Evolutionary conservation across 225 moss, liverwort and hornwort genomes (phyloP), one percentile per base, ranked within the genome.

Genomic region (Polytrichum formosum): DNA sequence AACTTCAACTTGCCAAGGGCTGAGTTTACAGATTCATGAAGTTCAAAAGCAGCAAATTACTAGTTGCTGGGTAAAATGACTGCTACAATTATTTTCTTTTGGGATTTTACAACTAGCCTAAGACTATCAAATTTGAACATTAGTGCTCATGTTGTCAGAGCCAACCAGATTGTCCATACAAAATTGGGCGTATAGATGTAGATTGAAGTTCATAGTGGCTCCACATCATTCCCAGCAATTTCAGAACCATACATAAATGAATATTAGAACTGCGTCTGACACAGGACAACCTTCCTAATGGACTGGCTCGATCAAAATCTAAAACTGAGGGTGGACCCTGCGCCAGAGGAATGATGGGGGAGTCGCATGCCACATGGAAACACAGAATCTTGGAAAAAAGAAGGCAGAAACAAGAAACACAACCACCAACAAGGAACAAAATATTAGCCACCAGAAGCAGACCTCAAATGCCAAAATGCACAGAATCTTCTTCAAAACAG

Each of bases 191-290:
- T 18, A 22, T 63, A 63, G 10, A 63, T 26, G n/a, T 27, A 63
- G 23, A 20, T 63, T 63, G 26, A 17, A 26, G 62, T 63, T 46
- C 62, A 63, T 63, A 26, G 7, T 63, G 62, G 62, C 62, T 63
- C 25, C 62, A 28, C 62, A 63, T 63, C 62, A 63, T 63, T 16
- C 62, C 62, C 62, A 63, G 27, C 62, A 63, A 26, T 5, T 63
- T 63, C 25, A 63, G 17, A 26, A 23, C 17, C 23, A 63, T 28
- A 63, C 62, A 63, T 17, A 26, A 22, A 26, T 4, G 7, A 9
- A 63, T 23, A 63, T 63, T n/a, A 26, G 62, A 63, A 26, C 17
- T 17, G 22, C 62, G 1, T 63, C 26, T 28, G 23, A 63, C 27
- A 63, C 62, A 63, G 62, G 26, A 22, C 46, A 46, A 16, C 46